Percentiles rank a stretch among this genome's conserved stretches.
phyloP scores from a whole-genome alignment of 1,284 basidiomycete genomes.

The Rhodofomes roseus region DNA sequence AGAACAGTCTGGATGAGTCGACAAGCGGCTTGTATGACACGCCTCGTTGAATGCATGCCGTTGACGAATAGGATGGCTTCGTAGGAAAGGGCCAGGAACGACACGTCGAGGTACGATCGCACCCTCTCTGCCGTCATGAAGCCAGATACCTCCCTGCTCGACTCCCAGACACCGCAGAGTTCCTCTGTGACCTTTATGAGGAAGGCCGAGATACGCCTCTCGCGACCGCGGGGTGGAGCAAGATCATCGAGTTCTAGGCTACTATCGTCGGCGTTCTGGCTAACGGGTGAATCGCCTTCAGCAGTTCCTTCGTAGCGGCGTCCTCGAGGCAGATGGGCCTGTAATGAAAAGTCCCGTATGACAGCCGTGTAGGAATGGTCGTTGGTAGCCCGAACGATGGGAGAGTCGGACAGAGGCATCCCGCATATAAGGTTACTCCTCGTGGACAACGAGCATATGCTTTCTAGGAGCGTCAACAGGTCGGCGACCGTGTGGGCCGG shows the following conservation, averaged over 20 bases:
- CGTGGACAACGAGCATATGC: constrained; percentile 53
- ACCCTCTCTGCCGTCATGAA: constrained; percentile 56
- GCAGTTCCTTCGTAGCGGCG: neutral
- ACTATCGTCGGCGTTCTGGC: neutral
- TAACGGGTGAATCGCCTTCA: neutral
- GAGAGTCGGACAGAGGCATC: constrained; percentile 61
- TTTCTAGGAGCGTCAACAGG: constrained; percentile 58
- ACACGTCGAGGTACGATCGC: constrained; percentile 65
- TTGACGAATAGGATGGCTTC: constrained; percentile 65
- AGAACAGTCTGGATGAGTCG: constrained; percentile 47
- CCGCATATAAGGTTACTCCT: constrained; percentile 42
- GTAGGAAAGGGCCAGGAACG: constrained; percentile 61
- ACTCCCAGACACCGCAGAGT: constrained; percentile 47
- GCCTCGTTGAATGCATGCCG: constrained; percentile 53
- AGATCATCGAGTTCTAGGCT: constrained; percentile 24
- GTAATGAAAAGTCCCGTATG: constrained; percentile 69
- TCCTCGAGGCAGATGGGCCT: constrained; percentile 56
- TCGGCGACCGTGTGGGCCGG: constrained; percentile 56
- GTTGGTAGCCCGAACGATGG: constrained; percentile 56
- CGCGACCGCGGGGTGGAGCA: constrained; percentile 44
- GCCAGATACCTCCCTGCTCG: constrained; percentile 26
- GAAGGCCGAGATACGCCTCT: constrained; percentile 64
- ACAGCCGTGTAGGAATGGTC: constrained; percentile 53
- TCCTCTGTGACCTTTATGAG: constrained; percentile 58
- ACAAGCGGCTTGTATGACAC: constrained; percentile 60